Percentiles rank a stretch among this genome's conserved stretches.
Evolutionary conservation across 345 rosid species (phyloP).

Genomic region (Streptanthus diversifolius): DNA sequence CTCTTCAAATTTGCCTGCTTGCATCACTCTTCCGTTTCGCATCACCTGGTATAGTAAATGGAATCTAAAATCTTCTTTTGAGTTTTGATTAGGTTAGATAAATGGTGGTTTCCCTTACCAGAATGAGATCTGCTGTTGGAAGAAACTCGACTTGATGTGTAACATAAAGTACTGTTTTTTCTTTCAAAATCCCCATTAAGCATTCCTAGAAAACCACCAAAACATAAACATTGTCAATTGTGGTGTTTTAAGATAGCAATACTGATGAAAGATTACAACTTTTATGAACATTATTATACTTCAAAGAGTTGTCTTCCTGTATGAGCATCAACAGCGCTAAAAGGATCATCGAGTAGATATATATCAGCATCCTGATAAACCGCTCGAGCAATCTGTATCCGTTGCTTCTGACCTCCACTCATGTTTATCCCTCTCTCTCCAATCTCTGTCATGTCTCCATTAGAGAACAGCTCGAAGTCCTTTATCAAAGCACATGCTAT

Average conservation of each 20-base stretch:
- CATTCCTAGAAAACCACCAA: conserved; percentile 55
- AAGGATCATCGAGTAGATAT: conserved; percentile 87
- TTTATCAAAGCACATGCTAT: conserved; percentile 74
- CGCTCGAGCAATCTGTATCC: conserved; percentile 93
- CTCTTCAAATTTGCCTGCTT: conserved; percentile 73
- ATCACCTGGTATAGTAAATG: conserved; percentile 55
- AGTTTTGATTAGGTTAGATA: background rate
- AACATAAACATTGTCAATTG: background rate
- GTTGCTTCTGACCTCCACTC: conserved; percentile 98
- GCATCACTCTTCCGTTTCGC: conserved; percentile 84
- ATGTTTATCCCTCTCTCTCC: conserved; percentile 96
- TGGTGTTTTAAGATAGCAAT: background rate
- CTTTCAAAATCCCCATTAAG: conserved; percentile 74
- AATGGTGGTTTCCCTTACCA: conserved; percentile 47
- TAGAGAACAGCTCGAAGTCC: conserved; percentile 77
- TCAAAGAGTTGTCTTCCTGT: conserved; percentile 84
- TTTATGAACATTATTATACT: conserved; percentile 34
- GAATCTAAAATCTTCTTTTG: background rate
- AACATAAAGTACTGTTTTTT: conserved; percentile 74
- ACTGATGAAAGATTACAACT: background rate
- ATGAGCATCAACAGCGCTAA: conserved; percentile 97
- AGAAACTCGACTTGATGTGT: conserved; percentile 99
- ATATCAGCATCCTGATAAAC: conserved; percentile 90
- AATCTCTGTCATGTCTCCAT: conserved; percentile 81
- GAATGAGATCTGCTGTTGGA: conserved; percentile 85